Conservation (phyloP, 83 land plant genomes). For the Picea mariana region DNA sequence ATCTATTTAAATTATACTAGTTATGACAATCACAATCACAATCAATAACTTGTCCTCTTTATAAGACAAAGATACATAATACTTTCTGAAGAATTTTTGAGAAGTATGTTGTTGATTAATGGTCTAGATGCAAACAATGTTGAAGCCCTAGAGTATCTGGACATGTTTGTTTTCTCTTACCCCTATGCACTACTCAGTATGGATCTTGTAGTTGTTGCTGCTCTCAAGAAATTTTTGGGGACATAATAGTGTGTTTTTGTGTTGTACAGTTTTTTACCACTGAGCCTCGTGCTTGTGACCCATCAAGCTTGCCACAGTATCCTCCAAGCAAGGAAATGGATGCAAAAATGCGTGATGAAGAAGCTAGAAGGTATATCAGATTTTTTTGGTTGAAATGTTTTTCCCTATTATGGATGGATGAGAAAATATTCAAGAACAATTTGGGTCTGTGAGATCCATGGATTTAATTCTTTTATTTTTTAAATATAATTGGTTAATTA, state of each 20-base stretch:
- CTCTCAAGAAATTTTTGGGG: neutral
- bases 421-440: neutral
- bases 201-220: neutral
- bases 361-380: conserved; percentile 58
- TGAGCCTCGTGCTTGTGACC: conserved; percentile 69
- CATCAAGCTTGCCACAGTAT: conserved; percentile 67
- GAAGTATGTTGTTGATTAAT: neutral
- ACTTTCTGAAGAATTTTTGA: neutral
- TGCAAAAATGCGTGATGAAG: conserved; percentile 61
- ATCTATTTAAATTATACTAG: neutral
- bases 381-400: neutral
- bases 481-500: neutral
- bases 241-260: neutral
- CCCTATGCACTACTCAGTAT: neutral
- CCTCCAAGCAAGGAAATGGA: conserved; percentile 81
- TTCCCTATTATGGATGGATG: neutral
- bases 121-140: neutral
- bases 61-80: neutral
- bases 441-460: neutral
- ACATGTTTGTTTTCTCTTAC: neutral
- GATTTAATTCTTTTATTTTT: neutral
- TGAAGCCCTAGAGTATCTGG: no score
- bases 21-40: neutral
- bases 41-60: neutral
- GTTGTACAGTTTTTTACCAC: conserved; percentile 61